phyloP scores from a whole-genome alignment of 371 early-diverging fungal species.

The Blakeslea trispora region DNA sequence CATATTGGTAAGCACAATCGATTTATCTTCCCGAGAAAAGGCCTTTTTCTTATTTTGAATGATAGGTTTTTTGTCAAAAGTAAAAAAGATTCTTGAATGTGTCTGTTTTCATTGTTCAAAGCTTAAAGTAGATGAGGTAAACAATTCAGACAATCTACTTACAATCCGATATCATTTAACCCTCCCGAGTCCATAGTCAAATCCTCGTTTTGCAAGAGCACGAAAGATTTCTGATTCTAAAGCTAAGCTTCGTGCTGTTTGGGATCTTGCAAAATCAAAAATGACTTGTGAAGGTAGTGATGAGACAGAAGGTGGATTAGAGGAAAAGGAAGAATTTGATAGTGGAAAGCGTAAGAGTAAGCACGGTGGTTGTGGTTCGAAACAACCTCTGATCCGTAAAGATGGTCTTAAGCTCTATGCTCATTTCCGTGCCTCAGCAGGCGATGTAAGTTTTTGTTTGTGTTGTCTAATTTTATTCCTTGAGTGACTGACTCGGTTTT shows the following conservation, averaged over 20 bases:
- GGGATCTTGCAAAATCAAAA: slow-evolving; percentile 90
- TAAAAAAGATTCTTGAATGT: slow-evolving; percentile 99
- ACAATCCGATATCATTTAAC: neutral
- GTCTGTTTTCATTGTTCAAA: slow-evolving; percentile 99
- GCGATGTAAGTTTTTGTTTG: slow-evolving; percentile 49
- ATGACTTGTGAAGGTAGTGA: slow-evolving; percentile 88
- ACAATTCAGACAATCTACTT: neutral
- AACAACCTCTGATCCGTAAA: slow-evolving; percentile 91
- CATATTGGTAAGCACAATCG: slow-evolving; percentile 69
- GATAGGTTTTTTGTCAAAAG: slow-evolving; percentile 79
- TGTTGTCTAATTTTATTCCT: too few relatives aligned
- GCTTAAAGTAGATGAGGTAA: slow-evolving; percentile 85
- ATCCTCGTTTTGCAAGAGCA: slow-evolving; percentile 75
- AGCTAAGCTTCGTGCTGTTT: slow-evolving; percentile 83
- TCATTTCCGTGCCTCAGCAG: slow-evolving; percentile 59
- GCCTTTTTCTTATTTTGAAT: neutral
- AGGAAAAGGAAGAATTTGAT: slow-evolving; percentile 48
- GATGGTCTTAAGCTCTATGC: slow-evolving; percentile 90
- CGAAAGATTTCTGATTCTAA: slow-evolving; percentile 76
- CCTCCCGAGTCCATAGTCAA: slow-evolving; percentile 52
- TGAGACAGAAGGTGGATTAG: slow-evolving; percentile 57
- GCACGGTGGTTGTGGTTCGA: slow-evolving; percentile 94
- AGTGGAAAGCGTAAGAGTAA: slow-evolving; percentile 53
- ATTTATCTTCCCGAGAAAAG: too few relatives aligned
- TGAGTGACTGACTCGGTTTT: too few relatives aligned